Evolutionary conservation across 805 yeast genomes (phyloP), one percentile per base, ranked within the genome.

Genomic region (Yamadazyma laniorum): DNA sequence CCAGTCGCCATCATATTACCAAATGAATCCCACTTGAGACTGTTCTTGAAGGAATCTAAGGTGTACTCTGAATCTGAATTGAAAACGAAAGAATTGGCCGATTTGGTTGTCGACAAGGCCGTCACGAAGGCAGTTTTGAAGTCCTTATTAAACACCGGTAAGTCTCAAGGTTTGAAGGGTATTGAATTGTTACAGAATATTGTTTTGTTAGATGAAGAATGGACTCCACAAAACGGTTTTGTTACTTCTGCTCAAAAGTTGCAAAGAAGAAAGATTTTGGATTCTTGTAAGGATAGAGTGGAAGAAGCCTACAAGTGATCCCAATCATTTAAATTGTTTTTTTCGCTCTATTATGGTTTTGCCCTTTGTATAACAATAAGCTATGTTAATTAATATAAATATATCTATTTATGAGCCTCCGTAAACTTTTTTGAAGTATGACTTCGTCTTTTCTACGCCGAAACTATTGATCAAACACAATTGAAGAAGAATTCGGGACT

Each of bases 171-270:
- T 7, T 76, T 93, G 49, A 70, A 64, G 34, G 95, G 96, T 43
- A 90, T 88, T 50, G 98, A 93, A 66, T 70, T 91, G 48, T 58
- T 93, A 40, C 79, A 78, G 48, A 95, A 90, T 50, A 73, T 84
- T 44, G 88, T 84, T 11, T 61, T 93, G 43, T 74, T 80, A 41
- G 90, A 86, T 48, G 91, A 80, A 36, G 99, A 93, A 70, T 93
- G 99, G 98, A 93, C 98, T 28, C 98, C 99, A 29, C 93, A 88
- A 64, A 86, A 80, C 58, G 98, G 96, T 0, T 87, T 70, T 49
- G 95, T 91, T 40, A 89, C 98, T 12, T 81, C 95, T 42, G 99
- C 99, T 18, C 97, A 90, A 67, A 93, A 93, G 68, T 75, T 93
- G 55, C 96, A 91, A 72, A 84, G 99, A 73, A 85, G 77, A 73